These are phyloP conservation scores for Globisporangium abappressorium DNA, from an alignment of 352 stramenopile species.

Conservation along the genomic window DNA sequence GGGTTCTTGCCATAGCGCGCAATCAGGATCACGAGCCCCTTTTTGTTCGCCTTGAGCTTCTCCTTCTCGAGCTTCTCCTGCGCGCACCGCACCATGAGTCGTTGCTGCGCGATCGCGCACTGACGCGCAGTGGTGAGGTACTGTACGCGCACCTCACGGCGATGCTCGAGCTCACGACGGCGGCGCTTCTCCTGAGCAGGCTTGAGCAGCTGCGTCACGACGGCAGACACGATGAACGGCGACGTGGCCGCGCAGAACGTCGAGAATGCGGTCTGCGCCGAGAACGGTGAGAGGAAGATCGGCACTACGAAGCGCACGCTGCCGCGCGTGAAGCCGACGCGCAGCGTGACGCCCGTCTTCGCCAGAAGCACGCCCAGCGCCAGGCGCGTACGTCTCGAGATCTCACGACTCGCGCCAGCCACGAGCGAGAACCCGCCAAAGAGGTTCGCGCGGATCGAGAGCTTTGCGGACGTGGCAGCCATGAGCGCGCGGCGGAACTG, in stretches of 20 bases:
- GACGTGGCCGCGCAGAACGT: slow-evolving; percentile 74
- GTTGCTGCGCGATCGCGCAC: slow-evolving; percentile 64
- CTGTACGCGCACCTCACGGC: slow-evolving; percentile 44
- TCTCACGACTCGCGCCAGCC: slow-evolving; percentile 46
- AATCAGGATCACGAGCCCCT: slow-evolving; percentile 69
- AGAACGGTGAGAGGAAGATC: slow-evolving; percentile 80
- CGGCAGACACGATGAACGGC: slow-evolving; percentile 60
- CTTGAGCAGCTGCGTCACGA: slow-evolving; percentile 65
- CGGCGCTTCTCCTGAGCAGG: slow-evolving; percentile 60
- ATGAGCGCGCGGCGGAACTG: slow-evolving; percentile 42
- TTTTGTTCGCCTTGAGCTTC: slow-evolving; percentile 34
- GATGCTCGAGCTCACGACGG: slow-evolving; percentile 43
- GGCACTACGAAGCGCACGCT: slow-evolving; percentile 81
- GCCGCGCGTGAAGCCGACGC: slow-evolving; percentile 69
- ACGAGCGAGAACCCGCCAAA: slow-evolving; percentile 46
- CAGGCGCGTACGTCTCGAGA: slow-evolving; percentile 57
- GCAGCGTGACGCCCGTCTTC: slow-evolving; percentile 54
- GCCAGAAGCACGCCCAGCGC: slow-evolving; percentile 60
- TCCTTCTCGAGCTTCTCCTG: slow-evolving; percentile 60
- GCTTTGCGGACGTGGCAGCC: slow-evolving; percentile 40
- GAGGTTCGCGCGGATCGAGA: slow-evolving; percentile 52
- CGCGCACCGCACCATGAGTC: slow-evolving; percentile 63
- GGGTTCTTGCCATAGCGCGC: slow-evolving; percentile 75
- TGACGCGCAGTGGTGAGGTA: slow-evolving; percentile 55
- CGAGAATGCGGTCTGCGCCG: slow-evolving; percentile 55